Conservation (phyloP, 2,329 filamentous ascomycete genomes). For the Cylindrodendrum hubeiense region DNA sequence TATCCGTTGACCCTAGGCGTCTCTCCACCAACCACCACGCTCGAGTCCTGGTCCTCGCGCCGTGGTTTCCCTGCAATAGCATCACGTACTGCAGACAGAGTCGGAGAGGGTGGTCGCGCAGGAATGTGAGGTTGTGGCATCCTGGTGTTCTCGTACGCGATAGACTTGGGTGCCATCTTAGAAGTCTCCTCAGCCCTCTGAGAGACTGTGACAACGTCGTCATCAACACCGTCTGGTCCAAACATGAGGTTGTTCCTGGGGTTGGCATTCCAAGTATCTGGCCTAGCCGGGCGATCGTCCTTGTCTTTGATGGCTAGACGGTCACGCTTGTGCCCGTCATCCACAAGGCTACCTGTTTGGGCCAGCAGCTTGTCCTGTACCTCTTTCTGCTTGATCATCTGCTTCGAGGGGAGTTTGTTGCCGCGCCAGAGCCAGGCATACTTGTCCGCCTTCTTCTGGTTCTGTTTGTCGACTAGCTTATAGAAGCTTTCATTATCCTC, state of each 20-base stretch:
- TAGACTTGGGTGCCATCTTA: slow-evolving; percentile 79
- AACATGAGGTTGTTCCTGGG: slow-evolving; percentile 94
- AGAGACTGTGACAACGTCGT: slow-evolving; percentile 70
- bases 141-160: slow-evolving; percentile 87
- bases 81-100: slow-evolving; percentile 84
- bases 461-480: slow-evolving; percentile 89
- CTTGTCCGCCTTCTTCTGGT: slow-evolving; percentile 84
- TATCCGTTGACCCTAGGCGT: slow-evolving; percentile 95
- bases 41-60: slow-evolving; percentile 71
- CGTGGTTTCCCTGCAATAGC: slow-evolving; percentile 82
- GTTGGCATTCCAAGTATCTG: slow-evolving; percentile 80
- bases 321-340: slow-evolving; percentile 70
- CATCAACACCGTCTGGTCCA: slow-evolving; percentile 73
- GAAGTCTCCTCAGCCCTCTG: slow-evolving; percentile 79
- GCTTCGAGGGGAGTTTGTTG: slow-evolving; percentile 88
- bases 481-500: slow-evolving; percentile 99
- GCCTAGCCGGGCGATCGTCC: slow-evolving; percentile 79
- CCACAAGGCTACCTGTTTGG: slow-evolving; percentile 59
- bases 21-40: slow-evolving; percentile 66
- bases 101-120: slow-evolving; percentile 77
- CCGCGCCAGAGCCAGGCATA: slow-evolving; percentile 90
- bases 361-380: slow-evolving; percentile 67
- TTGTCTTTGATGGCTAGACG: slow-evolving; percentile 74
- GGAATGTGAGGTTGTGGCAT: slow-evolving; percentile 66
- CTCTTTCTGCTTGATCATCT: slow-evolving; percentile 77